Evolutionary conservation across 371 early-diverging fungal species (phyloP).

Genomic region (Lichtheimia hyalospora): DNA sequence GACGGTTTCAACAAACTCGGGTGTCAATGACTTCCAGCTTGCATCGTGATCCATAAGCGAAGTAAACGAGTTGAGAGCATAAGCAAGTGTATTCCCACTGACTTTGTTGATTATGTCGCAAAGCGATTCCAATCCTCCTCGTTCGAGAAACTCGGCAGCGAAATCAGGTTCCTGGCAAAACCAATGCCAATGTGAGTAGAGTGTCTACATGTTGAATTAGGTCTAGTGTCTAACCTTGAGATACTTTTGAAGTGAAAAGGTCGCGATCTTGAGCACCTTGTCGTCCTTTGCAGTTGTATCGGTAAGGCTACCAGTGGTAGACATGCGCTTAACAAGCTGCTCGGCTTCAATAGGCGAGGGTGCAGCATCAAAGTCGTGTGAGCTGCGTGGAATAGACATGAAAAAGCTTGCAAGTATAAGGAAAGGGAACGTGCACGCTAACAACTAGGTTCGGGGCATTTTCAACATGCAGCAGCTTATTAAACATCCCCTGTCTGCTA

Average conservation of each 20-base stretch:
- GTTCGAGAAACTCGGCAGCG: constrained; percentile 65
- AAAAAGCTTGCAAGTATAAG: neutral
- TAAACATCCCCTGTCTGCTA: too few species aligned
- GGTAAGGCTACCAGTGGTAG: constrained; percentile 27
- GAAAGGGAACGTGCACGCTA: neutral
- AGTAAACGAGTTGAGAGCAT: constrained; percentile 67
- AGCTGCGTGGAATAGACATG: constrained; percentile 5
- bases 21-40: constrained; percentile 60
- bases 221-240: constrained; percentile 46
- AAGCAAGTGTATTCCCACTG: constrained; percentile 71
- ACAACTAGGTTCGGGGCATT: neutral
- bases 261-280: constrained; percentile 59
- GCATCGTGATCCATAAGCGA: constrained; percentile 70
- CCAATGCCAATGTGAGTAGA: neutral
- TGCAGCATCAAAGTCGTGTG: constrained; percentile 33
- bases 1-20: constrained; percentile 55
- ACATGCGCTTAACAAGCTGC: constrained; percentile 39
- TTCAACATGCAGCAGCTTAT: too few species aligned
- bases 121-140: constrained; percentile 62
- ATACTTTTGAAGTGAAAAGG: constrained; percentile 66
- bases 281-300: constrained; percentile 51
- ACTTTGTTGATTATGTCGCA: constrained; percentile 60
- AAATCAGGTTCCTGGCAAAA: constrained; percentile 65
- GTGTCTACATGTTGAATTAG: neutral
- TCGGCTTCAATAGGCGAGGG: constrained; percentile 45